A percentile compares a stretch with the other conserved stretches of the same genome.
Conservation (phyloP, 129 eudicot species). For the Erigeron canadensis region DNA sequence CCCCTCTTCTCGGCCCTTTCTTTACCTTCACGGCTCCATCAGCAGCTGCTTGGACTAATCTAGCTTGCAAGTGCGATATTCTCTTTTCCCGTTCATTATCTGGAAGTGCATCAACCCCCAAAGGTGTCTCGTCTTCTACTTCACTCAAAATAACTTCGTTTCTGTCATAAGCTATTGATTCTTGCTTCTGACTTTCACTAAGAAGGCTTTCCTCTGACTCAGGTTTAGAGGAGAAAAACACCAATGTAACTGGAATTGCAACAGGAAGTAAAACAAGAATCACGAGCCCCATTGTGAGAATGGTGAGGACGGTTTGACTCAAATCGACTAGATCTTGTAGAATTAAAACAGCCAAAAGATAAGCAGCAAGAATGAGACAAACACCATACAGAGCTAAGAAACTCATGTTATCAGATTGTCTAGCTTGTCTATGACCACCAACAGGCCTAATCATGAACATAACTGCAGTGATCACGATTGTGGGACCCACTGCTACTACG, state of each 20-base stretch:
- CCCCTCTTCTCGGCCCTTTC: slow-evolving; percentile 74
- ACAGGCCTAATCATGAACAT: slow-evolving; percentile 70
- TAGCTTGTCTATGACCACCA: slow-evolving; percentile 65
- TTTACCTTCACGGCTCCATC: slow-evolving; percentile 65
- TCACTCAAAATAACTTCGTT: slow-evolving; percentile 53
- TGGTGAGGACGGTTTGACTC: slow-evolving; percentile 33
- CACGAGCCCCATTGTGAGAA: slow-evolving; percentile 45
- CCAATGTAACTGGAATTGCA: slow-evolving; percentile 46
- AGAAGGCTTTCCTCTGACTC: slow-evolving; percentile 55
- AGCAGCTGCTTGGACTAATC: slow-evolving; percentile 63
- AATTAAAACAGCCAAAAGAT: slow-evolving; percentile 58
- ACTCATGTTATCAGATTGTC: slow-evolving; percentile 47
- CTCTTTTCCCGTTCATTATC: slow-evolving; percentile 45
- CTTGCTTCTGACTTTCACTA: slow-evolving; percentile 36
- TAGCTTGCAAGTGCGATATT: slow-evolving; percentile 58
- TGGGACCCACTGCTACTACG: slow-evolving; percentile 74
- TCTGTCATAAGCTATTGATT: not conserved
- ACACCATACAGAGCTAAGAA: slow-evolving; percentile 56
- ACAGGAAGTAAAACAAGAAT: slow-evolving; percentile 52
- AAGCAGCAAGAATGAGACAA: slow-evolving; percentile 70
- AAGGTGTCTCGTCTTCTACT: slow-evolving; percentile 48
- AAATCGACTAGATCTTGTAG: slow-evolving; percentile 53
- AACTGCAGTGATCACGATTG: slow-evolving; percentile 49
- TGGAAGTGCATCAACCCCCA: slow-evolving; percentile 39
- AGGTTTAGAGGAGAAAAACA: slow-evolving; percentile 34